Conservation (phyloP, 148 eudicot genomes). For the Beta vulgaris region DNA sequence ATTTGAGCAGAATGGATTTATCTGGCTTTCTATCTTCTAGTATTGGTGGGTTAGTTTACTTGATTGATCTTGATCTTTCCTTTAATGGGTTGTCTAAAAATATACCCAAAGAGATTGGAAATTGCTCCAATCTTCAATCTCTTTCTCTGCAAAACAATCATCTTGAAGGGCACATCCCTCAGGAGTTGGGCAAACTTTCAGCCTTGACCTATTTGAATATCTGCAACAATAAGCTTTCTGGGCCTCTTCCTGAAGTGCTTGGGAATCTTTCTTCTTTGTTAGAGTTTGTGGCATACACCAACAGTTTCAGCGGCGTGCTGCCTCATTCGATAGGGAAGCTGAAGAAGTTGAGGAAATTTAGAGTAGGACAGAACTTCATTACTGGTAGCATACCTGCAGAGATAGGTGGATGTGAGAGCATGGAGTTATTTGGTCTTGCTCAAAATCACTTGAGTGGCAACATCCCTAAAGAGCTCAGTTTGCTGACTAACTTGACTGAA, state of each 20-base stretch:
- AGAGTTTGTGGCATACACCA: slow-evolving; percentile 30
- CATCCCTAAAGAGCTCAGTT: slow-evolving; percentile 38
- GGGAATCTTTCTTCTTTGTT: slow-evolving; percentile 33
- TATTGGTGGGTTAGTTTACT: slow-evolving; percentile 51
- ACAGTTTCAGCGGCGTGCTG: slow-evolving; percentile 30
- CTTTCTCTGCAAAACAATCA: slow-evolving; percentile 61
- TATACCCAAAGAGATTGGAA: slow-evolving; percentile 69
- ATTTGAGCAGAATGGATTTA: slow-evolving; percentile 53
- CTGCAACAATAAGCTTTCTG: slow-evolving; percentile 34
- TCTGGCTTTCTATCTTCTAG: slow-evolving; percentile 62
- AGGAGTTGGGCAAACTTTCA: slow-evolving; percentile 26
- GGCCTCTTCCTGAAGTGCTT: slow-evolving; percentile 39
- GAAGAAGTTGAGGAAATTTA: slow-evolving; percentile 31
- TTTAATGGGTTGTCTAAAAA: slow-evolving; percentile 45
- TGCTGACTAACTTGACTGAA: slow-evolving; percentile 47
- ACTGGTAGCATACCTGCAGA: slow-evolving; percentile 40
- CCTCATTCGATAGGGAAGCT: slow-evolving; percentile 41
- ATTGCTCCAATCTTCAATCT: slow-evolving; percentile 50
- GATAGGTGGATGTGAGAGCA: slow-evolving; percentile 32
- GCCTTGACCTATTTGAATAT: slow-evolving; percentile 30
- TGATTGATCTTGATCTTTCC: slow-evolving; percentile 49
- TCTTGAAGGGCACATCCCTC: slow-evolving; percentile 43
- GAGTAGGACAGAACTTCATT: slow-evolving; percentile 34
- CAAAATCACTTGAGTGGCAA: slow-evolving; percentile 34
- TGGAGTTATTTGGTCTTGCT: slow-evolving; percentile 36